Base-by-base conservation (phyloP, 768 basidiomycete genomes). In the Rhizopogon vinicolor region DNA sequence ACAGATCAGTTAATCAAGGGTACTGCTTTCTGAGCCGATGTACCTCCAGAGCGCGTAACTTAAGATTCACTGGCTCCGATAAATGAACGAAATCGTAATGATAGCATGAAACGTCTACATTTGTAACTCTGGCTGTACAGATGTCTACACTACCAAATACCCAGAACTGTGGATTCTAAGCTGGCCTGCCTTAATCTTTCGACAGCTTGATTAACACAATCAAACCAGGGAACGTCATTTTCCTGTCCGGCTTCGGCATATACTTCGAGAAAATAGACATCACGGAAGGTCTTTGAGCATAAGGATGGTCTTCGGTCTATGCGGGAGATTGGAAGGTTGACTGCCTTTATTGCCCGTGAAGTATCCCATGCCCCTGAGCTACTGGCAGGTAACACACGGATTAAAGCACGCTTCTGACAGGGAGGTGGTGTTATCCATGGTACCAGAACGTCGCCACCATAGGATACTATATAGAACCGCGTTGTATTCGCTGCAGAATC, bases 241-340 rank as follows among this genome's bases (percentile, higher is more conserved):
- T 45, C 37, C 9, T 29, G 40, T 31, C 56, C 39, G 7, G 59
- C 50, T 28, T 57, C 45, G 6, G 31, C 52, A 22, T 65, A 69
- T 14, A 88, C 69, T 68, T 91, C 89, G 10, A 86, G 65, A 56
- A 90, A 84, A 63, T 91, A 90, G 28, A 81, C 70, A 65, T 80
- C 76, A 29, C 77, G 73, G 62, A 89, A 87, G 4, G 79, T 81
- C 18, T 62, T 57, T 28, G 66, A 63, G 3, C 66, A 64, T 13
- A 75, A 50, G 10, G 79, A 77, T 1, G 89, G 89, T 51, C 87
- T 77, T 31, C 89, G 77, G 63, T 89, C 87, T 40, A 91, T 75
- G 7, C 85, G 81, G 14, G 69, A 66, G 19, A 81, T 68, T 14
- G 67, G 61, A 46, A 85, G 63, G 31, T 75, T 70, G 14, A 87